phyloP scores from a whole-genome alignment of 2,329 filamentous ascomycete genomes.

The Pestalotiopsis sp. region DNA sequence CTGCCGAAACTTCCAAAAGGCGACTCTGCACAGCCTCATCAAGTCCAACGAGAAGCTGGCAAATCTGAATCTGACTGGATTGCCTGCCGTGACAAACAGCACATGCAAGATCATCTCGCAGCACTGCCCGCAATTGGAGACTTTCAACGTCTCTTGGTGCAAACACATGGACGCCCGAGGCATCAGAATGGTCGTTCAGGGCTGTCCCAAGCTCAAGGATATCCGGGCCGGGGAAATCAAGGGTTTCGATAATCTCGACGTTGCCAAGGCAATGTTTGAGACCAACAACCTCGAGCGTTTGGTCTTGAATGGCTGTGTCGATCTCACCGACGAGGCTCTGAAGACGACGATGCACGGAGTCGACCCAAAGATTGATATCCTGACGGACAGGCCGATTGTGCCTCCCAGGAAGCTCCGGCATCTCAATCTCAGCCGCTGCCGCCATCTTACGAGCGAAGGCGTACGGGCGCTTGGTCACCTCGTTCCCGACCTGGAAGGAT shows the following conservation, averaged over 20 bases:
- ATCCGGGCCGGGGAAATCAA: slow-evolving; percentile 79
- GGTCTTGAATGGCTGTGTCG: slow-evolving; percentile 76
- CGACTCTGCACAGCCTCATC: slow-evolving; percentile 77
- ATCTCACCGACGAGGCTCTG: slow-evolving; percentile 75
- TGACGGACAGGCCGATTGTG: slow-evolving; percentile 76
- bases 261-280: slow-evolving; percentile 75
- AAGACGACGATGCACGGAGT: slow-evolving; percentile 73
- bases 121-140: slow-evolving; percentile 79
- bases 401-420: slow-evolving; percentile 79
- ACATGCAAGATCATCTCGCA: slow-evolving; percentile 85
- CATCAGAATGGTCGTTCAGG: slow-evolving; percentile 70
- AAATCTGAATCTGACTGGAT: slow-evolving; percentile 84
- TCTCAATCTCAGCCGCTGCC: slow-evolving; percentile 81
- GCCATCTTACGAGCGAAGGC: slow-evolving; percentile 70
- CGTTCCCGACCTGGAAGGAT: slow-evolving; percentile 77
- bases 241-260: slow-evolving; percentile 74
- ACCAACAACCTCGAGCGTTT: slow-evolving; percentile 84
- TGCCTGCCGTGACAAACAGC: slow-evolving; percentile 77
- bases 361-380: slow-evolving; percentile 76
- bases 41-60: slow-evolving; percentile 73
- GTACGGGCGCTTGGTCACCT: slow-evolving; percentile 73
- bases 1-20: slow-evolving; percentile 79
- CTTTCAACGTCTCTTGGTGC: slow-evolving; percentile 92
- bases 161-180: slow-evolving; percentile 79
- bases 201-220: slow-evolving; percentile 74